Percentiles rank a stretch among this genome's conserved stretches.
phyloP scores from a whole-genome alignment of 495 filamentous ascomycete species.

The Acidiella bohemica region DNA sequence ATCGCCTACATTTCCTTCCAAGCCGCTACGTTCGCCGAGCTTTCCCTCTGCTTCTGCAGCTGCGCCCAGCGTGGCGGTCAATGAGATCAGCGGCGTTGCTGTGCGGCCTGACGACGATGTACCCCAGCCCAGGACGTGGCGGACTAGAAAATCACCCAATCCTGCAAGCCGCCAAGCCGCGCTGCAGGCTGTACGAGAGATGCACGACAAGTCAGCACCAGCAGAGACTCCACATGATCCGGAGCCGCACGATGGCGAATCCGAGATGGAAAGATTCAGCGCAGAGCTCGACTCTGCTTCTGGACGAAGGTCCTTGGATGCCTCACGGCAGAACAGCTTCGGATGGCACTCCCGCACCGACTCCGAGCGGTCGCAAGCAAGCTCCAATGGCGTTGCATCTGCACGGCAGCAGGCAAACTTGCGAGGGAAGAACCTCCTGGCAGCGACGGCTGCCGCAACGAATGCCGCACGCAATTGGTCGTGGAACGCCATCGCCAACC shows the following conservation, averaged over 20 bases:
- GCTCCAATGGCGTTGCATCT: conserved; percentile 4
- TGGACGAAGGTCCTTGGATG: not conserved
- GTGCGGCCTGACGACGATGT: conserved; percentile 23
- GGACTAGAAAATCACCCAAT: not conserved
- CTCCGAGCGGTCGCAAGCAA: not conserved
- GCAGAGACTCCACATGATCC: not conserved
- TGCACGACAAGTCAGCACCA: conserved; percentile 5
- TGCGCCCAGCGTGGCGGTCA: conserved; percentile 3
- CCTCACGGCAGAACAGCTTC: not conserved
- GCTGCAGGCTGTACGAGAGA: conserved; percentile 9
- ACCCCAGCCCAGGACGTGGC: conserved; percentile 5
- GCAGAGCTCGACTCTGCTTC: not conserved
- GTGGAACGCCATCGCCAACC: conserved; percentile 53
- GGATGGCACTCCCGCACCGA: not conserved
- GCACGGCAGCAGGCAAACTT: conserved; percentile 21
- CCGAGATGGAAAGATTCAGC: no score
- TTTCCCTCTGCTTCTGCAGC: conserved; percentile 10
- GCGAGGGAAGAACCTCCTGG: conserved; percentile 24
- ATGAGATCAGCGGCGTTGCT: conserved; percentile 3
- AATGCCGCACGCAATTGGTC: conserved; percentile 75
- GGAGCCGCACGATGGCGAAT: not conserved
- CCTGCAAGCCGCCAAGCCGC: conserved; percentile 3
- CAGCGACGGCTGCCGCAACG: conserved; percentile 53
- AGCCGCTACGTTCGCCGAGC: conserved; percentile 15
- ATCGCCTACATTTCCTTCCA: not conserved